Percentiles rank a stretch among this genome's conserved stretches.
These are phyloP conservation scores for Paecilomyces sp. DNA, from an alignment of 2,329 filamentous ascomycete species.

Conservation along the genomic window DNA sequence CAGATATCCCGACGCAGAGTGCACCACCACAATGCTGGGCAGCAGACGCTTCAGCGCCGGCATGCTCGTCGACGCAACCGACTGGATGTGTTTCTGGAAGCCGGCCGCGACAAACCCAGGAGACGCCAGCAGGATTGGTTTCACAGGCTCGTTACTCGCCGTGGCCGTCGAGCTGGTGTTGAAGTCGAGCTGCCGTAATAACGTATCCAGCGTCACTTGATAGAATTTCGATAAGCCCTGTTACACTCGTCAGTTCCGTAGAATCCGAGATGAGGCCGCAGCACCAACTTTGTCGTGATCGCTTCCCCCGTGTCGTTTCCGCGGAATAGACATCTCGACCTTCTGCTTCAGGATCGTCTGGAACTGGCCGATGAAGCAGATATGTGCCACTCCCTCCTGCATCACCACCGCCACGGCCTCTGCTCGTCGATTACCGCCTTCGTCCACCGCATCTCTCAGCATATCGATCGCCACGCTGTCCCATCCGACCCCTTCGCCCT, in stretches of 20 bases:
- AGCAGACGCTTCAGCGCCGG: constrained; percentile 61
- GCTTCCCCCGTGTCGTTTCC: constrained; percentile 39
- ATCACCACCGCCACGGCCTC: constrained; percentile 87
- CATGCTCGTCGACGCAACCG: constrained; percentile 54
- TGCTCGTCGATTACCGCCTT: constrained; percentile 61
- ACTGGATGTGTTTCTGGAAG: constrained; percentile 68
- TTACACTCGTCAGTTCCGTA: neutral
- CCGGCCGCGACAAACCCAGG: constrained; percentile 79
- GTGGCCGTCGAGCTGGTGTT: constrained; percentile 33
- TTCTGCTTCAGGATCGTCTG: constrained; percentile 44
- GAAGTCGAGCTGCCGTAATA: constrained; percentile 74
- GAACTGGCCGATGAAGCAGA: constrained; percentile 45
- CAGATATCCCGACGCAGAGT: constrained; percentile 76
- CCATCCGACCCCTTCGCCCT: constrained; percentile 56
- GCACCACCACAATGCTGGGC: constrained; percentile 57
- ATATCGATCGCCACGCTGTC: constrained; percentile 79
- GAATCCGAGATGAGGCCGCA: neutral
- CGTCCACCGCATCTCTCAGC: constrained; percentile 69
- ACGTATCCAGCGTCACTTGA: constrained; percentile 64
- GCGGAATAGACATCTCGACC: constrained; percentile 40
- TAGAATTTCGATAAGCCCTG: constrained; percentile 71
- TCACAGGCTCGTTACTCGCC: constrained; percentile 26
- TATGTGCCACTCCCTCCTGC: constrained; percentile 60
- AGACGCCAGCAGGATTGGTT: constrained; percentile 73
- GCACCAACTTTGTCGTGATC: constrained; percentile 41